Conservation (phyloP, 2,329 filamentous ascomycete genomes). For the Exophiala xenobiotica region DNA sequence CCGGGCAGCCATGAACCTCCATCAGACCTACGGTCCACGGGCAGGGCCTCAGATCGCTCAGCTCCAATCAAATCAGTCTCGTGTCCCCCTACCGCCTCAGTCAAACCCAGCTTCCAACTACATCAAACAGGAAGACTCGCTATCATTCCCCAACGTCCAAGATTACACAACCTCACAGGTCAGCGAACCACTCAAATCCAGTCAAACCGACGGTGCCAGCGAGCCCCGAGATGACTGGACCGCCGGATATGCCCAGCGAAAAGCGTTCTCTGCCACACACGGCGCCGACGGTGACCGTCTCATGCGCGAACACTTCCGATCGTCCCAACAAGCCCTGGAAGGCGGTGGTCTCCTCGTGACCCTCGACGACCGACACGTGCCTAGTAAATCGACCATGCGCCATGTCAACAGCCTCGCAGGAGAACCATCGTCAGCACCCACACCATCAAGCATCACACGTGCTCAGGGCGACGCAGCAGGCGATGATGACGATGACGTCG, state of each 20-base stretch:
- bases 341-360: slow-evolving; percentile 48
- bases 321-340: slow-evolving; percentile 44
- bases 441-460: slow-evolving; percentile 24
- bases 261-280: slow-evolving; percentile 40
- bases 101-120: slow-evolving; percentile 42
- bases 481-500: slow-evolving; percentile 55
- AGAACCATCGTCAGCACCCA: slow-evolving; percentile 19
- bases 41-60: slow-evolving; percentile 32
- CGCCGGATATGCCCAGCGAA: slow-evolving; percentile 45
- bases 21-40: slow-evolving; percentile 30
- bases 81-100: slow-evolving; percentile 38
- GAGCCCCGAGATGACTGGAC: slow-evolving; percentile 60
- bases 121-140: slow-evolving; percentile 30
- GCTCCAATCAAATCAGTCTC: slow-evolving; percentile 33
- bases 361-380: slow-evolving; percentile 39
- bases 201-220: slow-evolving; percentile 74
- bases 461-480: slow-evolving; percentile 58
- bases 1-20: slow-evolving; percentile 30
- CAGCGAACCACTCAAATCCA: slow-evolving; percentile 42
- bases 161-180: slow-evolving; percentile 36
- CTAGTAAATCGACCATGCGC: slow-evolving; percentile 41
- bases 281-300: slow-evolving; percentile 40
- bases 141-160: slow-evolving; percentile 17
- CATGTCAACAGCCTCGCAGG: slow-evolving; percentile 28
- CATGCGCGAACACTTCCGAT: slow-evolving; percentile 44